Evolutionary conservation across 495 filamentous ascomycete genomes (phyloP).

Genomic region (Evernia prunastri): DNA sequence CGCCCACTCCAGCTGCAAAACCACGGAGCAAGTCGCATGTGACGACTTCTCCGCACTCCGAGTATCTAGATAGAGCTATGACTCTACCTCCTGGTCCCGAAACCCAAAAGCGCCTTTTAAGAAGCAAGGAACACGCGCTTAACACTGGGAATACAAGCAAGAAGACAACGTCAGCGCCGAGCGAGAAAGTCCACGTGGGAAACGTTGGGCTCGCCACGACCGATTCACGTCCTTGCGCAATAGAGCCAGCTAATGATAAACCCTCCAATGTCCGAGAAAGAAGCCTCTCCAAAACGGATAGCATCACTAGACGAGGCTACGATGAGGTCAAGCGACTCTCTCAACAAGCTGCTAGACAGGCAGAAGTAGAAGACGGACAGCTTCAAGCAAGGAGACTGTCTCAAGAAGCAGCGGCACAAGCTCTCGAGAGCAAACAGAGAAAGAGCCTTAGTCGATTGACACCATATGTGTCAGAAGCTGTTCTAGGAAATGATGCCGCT

Average conservation of each 20-base stretch:
- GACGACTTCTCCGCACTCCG: neutral
- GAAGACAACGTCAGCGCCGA: neutral
- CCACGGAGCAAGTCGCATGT: neutral
- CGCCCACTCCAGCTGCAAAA: conserved; percentile 10
- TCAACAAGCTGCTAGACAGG: conserved; percentile 9
- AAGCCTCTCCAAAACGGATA: conserved; percentile 6
- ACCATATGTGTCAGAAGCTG: conserved; percentile 6
- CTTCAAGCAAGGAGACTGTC: conserved; percentile 7
- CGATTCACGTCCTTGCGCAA: neutral
- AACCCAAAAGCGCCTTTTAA: neutral
- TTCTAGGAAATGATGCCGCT: conserved; percentile 1
- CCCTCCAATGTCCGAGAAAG: neutral
- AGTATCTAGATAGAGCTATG: neutral
- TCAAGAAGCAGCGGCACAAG: conserved; percentile 6
- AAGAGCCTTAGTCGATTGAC: conserved; percentile 2
- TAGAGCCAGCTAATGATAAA: neutral
- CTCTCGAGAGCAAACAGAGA: neutral
- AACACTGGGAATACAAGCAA: neutral
- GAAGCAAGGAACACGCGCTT: neutral
- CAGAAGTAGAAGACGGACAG: conserved; percentile 3
- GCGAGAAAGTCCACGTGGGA: neutral
- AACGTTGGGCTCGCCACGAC: neutral
- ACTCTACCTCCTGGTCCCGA: neutral
- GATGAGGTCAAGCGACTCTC: conserved; percentile 11
- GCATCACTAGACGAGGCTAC: neutral